Percentiles rank a stretch among this genome's conserved stretches.
Evolutionary conservation across 805 yeast species (phyloP).

Genomic region (Starmera caribaea): DNA sequence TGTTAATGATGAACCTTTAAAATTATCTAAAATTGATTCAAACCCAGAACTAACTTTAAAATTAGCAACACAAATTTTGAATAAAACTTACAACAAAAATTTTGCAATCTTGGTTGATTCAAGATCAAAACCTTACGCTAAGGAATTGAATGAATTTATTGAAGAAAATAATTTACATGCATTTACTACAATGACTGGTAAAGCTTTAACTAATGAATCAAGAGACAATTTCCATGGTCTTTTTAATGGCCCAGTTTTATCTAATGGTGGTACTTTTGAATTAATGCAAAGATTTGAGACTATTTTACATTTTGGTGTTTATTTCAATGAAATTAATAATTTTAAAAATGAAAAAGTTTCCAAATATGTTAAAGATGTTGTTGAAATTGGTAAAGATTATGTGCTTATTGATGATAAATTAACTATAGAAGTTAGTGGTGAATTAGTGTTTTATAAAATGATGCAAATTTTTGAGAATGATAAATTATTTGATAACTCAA

Average conservation of each 20-base stretch:
- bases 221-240: slow-evolving; percentile 53
- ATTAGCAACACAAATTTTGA: slow-evolving; percentile 35
- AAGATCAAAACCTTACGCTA: slow-evolving; percentile 46
- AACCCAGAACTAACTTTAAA: slow-evolving; percentile 19
- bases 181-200: slow-evolving; percentile 9
- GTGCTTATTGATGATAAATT: slow-evolving; percentile 11
- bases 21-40: slow-evolving; percentile 14
- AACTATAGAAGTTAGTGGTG: slow-evolving; percentile 9
- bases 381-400: slow-evolving; percentile 17
- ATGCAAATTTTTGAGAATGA: slow-evolving; percentile 6
- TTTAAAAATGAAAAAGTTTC: slow-evolving; percentile 3
- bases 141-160: slow-evolving; percentile 37
- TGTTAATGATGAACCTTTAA: slow-evolving; percentile 21
- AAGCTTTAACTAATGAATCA: slow-evolving; percentile 31
- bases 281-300: slow-evolving; percentile 49
- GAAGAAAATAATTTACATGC: slow-evolving; percentile 16
- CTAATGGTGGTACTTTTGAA: slow-evolving; percentile 33
- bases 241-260: slow-evolving; percentile 47
- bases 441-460: slow-evolving; percentile 9
- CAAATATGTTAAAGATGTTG: slow-evolving; percentile 9
- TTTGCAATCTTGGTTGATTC: slow-evolving; percentile 72
- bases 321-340: slow-evolving; percentile 48
- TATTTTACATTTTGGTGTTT: slow-evolving; percentile 59
- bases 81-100: slow-evolving; percentile 34
- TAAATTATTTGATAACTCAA: slow-evolving; percentile 16